These are phyloP conservation scores for Tagetes patula DNA, from an alignment of 129 eudicot genomes.

Conservation along the genomic window DNA sequence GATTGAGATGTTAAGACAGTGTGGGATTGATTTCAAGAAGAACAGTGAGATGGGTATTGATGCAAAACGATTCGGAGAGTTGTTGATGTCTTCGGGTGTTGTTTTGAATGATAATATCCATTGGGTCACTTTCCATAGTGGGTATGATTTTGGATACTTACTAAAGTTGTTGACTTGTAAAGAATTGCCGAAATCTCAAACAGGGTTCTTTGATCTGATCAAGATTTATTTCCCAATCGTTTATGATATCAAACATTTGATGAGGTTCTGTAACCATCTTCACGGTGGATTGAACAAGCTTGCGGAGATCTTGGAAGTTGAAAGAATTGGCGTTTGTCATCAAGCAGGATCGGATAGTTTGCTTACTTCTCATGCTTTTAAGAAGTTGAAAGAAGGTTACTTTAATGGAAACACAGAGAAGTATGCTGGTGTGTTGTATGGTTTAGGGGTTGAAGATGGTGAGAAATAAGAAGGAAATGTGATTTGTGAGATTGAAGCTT, in stretches of 20 bases:
- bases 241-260: conserved; percentile 77
- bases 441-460: conserved; percentile 69
- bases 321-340: conserved; percentile 61
- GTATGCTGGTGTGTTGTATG: conserved; percentile 84
- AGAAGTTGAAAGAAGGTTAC: conserved; percentile 67
- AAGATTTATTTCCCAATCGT: conserved; percentile 58
- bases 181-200: conserved; percentile 53
- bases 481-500: conserved; percentile 30
- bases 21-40: conserved; percentile 64
- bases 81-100: conserved; percentile 67
- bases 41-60: conserved; percentile 67
- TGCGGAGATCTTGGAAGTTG: conserved; percentile 55
- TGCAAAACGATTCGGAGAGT: conserved; percentile 60
- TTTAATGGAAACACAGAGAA: conserved; percentile 69
- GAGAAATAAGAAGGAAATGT: conserved; percentile 45
- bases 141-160: conserved; percentile 73
- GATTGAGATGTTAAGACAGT: conserved; percentile 58
- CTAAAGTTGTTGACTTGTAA: conserved; percentile 58
- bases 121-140: conserved; percentile 75
- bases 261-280: conserved; percentile 80
- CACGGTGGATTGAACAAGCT: conserved; percentile 90
- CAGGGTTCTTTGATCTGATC: conserved; percentile 65
- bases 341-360: conserved; percentile 94
- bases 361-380: conserved; percentile 69
- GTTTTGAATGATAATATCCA: conserved; percentile 57